Evolutionary conservation across 148 eudicot genomes (phyloP).

Genomic region (Cornus kousa): DNA sequence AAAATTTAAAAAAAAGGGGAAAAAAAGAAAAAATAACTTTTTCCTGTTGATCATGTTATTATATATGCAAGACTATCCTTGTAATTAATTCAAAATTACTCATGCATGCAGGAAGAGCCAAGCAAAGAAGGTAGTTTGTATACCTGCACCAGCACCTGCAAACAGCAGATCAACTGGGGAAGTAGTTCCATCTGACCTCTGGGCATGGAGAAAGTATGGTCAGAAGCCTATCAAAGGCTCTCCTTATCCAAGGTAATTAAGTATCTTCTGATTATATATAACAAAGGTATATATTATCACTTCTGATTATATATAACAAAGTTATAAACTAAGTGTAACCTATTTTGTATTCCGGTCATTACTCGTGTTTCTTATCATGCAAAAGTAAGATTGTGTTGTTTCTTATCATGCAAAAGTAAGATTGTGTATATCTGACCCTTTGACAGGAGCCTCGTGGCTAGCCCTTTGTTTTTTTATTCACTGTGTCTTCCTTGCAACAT

Average conservation of each 20-base stretch:
- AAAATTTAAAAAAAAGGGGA: not conserved
- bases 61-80: not conserved
- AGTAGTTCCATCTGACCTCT: conserved; percentile 88
- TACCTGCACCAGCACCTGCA: conserved; percentile 83
- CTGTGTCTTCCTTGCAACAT: too few relatives aligned
- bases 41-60: not conserved
- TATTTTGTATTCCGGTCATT: too few relatives aligned
- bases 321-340: too few relatives aligned
- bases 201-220: conserved; percentile 99
- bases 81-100: not conserved
- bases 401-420: too few relatives aligned
- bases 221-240: conserved; percentile 96
- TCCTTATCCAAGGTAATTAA: conserved; percentile 79
- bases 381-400: too few relatives aligned
- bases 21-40: not conserved
- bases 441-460: too few relatives aligned
- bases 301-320: too few relatives aligned
- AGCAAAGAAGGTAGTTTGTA: conserved; percentile 88
- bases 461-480: too few relatives aligned
- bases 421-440: not conserved
- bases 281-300: too few relatives aligned
- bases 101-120: conserved; percentile 65
- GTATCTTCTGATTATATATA: not conserved
- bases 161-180: conserved; percentile 84
- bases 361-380: too few relatives aligned